Conservation (phyloP, 179 eudicot genomes). For the Beta macrorhiza region DNA sequence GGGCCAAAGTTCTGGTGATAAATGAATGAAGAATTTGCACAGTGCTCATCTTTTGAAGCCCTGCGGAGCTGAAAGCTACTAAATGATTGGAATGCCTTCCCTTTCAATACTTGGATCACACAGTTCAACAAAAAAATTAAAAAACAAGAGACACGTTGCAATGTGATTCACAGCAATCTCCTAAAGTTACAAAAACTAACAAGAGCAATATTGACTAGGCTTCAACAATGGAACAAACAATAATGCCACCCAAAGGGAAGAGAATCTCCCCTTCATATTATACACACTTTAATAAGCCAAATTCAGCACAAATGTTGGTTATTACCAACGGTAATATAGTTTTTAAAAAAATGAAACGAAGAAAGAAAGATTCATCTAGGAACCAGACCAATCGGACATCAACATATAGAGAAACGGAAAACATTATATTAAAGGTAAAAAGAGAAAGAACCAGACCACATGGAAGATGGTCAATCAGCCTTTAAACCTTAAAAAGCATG, state of each 20-base stretch:
- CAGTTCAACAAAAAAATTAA: too few species aligned
- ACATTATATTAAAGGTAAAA: too few species aligned
- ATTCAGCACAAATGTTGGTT: background rate
- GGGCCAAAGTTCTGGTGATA: background rate
- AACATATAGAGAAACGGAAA: background rate
- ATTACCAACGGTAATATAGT: background rate
- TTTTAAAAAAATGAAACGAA: background rate
- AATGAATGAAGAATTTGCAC: background rate
- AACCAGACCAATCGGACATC: background rate
- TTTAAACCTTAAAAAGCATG: too few species aligned
- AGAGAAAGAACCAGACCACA: too few species aligned
- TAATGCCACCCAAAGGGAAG: background rate
- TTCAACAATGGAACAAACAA: background rate
- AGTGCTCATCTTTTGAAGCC: background rate
- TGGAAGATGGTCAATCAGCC: too few species aligned
- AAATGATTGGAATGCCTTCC: background rate
- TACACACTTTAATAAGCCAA: background rate
- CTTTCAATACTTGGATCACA: background rate
- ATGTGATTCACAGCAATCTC: background rate
- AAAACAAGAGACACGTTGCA: background rate
- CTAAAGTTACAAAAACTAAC: background rate
- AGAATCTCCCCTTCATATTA: background rate
- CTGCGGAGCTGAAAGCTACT: background rate
- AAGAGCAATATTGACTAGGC: background rate
- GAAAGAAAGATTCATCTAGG: background rate